A percentile compares a stretch with the other conserved stretches of the same genome.
phyloP scores from a whole-genome alignment of 129 eudicot species.

The Centella asiatica region DNA sequence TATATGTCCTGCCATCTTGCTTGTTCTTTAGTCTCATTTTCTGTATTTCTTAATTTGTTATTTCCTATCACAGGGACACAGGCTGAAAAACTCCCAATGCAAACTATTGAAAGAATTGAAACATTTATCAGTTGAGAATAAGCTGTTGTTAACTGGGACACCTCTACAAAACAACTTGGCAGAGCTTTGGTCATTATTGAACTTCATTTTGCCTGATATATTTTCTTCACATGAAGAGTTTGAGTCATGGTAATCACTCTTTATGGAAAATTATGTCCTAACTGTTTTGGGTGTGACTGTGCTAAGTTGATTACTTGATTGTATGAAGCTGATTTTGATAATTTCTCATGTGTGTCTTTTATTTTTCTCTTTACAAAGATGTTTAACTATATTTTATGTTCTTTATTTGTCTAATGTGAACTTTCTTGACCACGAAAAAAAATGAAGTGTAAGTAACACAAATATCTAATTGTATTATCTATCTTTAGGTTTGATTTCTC shows the following conservation, averaged over 20 bases:
- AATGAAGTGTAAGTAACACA: not conserved
- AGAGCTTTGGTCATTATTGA: conserved; percentile 94
- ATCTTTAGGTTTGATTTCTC: conserved; percentile 79
- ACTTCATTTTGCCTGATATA: conserved; percentile 93
- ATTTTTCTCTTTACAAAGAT: not conserved
- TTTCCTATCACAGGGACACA: conserved; percentile 61
- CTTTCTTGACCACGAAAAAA: not conserved
- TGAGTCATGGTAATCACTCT: conserved; percentile 68
- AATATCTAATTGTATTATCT: not conserved
- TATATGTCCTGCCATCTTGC: not conserved
- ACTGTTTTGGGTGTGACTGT: not conserved
- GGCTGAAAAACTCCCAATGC: conserved; percentile 84
- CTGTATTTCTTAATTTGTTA: not conserved
- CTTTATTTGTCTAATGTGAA: not conserved
- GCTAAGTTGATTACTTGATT: not conserved
- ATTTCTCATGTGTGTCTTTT: not conserved
- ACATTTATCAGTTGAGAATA: conserved; percentile 61
- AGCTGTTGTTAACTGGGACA: conserved; percentile 94
- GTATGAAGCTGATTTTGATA: not conserved
- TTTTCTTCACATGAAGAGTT: conserved; percentile 91
- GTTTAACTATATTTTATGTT: not conserved
- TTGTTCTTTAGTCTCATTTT: not conserved
- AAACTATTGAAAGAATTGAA: conserved; percentile 70
- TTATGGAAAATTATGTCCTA: not conserved
- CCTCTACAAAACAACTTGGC: conserved; percentile 97